Percentiles rank a stretch among this genome's conserved stretches.
phyloP scores from a whole-genome alignment of 2,329 filamentous ascomycete species.

The Penicillium frequentans region DNA sequence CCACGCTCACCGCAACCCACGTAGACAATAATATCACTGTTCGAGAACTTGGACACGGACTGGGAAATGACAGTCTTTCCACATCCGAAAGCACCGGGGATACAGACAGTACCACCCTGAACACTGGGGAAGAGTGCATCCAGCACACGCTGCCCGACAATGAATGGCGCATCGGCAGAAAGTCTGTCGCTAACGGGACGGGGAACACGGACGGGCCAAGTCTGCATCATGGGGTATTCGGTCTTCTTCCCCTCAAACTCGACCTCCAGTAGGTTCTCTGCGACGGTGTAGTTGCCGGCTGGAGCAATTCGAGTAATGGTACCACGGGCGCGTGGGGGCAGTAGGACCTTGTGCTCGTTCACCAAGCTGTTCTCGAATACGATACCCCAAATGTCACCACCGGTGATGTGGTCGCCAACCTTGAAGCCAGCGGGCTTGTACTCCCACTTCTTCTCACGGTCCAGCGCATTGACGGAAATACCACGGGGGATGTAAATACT shows the following conservation, averaged over 20 bases:
- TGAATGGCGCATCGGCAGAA: slow-evolving; percentile 82
- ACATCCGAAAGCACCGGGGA: slow-evolving; percentile 96
- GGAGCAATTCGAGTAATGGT: slow-evolving; percentile 87
- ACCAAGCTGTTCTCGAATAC: slow-evolving; percentile 97
- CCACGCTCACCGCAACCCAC: slow-evolving; percentile 92
- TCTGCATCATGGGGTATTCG: slow-evolving; percentile 97
- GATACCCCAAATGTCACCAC: slow-evolving; percentile 91
- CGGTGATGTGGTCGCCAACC: slow-evolving; percentile 94
- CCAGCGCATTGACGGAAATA: slow-evolving; percentile 81
- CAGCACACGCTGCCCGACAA: slow-evolving; percentile 94
- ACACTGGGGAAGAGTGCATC: slow-evolving; percentile 96
- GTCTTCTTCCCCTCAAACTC: slow-evolving; percentile 97
- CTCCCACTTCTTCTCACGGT: slow-evolving; percentile 93
- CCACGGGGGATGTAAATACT: slow-evolving; percentile 98
- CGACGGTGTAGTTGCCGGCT: slow-evolving; percentile 91
- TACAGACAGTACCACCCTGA: slow-evolving; percentile 95
- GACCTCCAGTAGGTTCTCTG: slow-evolving; percentile 89
- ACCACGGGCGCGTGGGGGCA: slow-evolving; percentile 85
- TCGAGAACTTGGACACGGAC: slow-evolving; percentile 98
- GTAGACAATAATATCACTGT: slow-evolving; percentile 98
- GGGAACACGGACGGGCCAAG: slow-evolving; percentile 95
- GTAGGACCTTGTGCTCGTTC: slow-evolving; percentile 86
- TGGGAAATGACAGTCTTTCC: slow-evolving; percentile 99
- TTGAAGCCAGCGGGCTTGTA: slow-evolving; percentile 83
- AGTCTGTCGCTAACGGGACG: slow-evolving; percentile 91